Conservation (phyloP, 768 basidiomycete genomes). For the Boletellus emodensis region DNA sequence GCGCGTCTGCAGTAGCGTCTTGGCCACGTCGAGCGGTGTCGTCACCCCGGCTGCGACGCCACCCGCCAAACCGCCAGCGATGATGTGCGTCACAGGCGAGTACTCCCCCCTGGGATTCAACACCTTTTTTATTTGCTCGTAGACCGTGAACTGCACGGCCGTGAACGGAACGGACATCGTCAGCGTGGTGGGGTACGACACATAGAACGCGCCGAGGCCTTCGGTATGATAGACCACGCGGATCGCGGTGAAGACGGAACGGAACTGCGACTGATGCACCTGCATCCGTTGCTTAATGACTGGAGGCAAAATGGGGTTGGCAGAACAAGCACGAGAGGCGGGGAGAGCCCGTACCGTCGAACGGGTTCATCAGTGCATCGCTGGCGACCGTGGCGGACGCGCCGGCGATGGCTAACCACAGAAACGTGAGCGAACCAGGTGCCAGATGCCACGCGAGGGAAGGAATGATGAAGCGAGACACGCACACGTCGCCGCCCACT, state of each 20-base stretch:
- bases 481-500: slow-evolving; percentile 87
- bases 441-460: background rate
- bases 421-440: slow-evolving; percentile 10
- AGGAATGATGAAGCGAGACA: slow-evolving; percentile 12
- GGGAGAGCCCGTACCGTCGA: slow-evolving; percentile 71
- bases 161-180: slow-evolving; percentile 97
- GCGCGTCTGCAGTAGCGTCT: slow-evolving; percentile 93
- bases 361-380: slow-evolving; percentile 99
- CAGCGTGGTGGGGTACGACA: slow-evolving; percentile 97
- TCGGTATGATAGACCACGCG: slow-evolving; percentile 79
- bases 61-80: slow-evolving; percentile 89
- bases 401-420: slow-evolving; percentile 73
- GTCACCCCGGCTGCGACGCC: slow-evolving; percentile 94
- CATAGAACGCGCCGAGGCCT: slow-evolving; percentile 89
- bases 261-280: slow-evolving; percentile 88
- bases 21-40: slow-evolving; percentile 95
- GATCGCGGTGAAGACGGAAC: slow-evolving; percentile 83
- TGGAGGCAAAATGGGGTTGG: slow-evolving; percentile 34
- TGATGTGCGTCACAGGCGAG: slow-evolving; percentile 89
- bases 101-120: slow-evolving; percentile 86
- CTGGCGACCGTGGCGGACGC: slow-evolving; percentile 92
- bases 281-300: slow-evolving; percentile 99
- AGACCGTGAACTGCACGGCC: slow-evolving; percentile 95
- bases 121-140: slow-evolving; percentile 85
- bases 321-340: slow-evolving; percentile 4